Evolutionary conservation across 2,329 filamentous ascomycete genomes (phyloP), one percentile per base, ranked within the genome.

Genomic region (Cordyceps fumosorosea): DNA sequence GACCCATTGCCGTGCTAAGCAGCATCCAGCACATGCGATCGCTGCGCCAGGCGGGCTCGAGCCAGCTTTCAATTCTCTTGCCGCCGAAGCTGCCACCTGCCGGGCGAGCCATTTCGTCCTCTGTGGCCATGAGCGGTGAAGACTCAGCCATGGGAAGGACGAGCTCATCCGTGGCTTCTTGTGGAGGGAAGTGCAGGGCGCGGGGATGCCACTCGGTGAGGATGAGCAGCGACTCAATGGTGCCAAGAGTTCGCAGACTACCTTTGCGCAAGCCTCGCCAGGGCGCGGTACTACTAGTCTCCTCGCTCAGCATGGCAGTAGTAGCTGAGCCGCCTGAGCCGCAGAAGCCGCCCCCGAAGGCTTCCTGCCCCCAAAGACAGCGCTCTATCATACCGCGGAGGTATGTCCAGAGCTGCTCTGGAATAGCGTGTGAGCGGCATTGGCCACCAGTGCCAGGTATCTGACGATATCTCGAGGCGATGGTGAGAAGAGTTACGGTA

Each of bases 21-120:
- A 98, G 80, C 91, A 97, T 97, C 93, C 93, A 97, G 71, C 91
- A 96, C 90, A 97, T 96, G 60, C 92, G 89, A 70, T 97, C 93
- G 66, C 89, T 91, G 68, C 93, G 84, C 91, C 93, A 97, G 10
- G 91, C 93, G 2, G 95, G 95, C 73, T 99, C 95, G 4, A 98
- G 84, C 91, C 95, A 98, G 72, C 91, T 93, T 71, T 96, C 92
- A 66, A 97, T 95, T 32, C 92, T 82, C 72, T 90, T 88, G 11
- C 91, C 91, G 51, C 91, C 90, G 22, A 91, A 83, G n/a, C 85
- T 84, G 34, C 82, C 83, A 4, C 74, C 74, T 3, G 72, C 63
- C 3, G 69, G 70, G 22, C 68, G 71, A 7, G 65, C 67, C 24
- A 68, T 65, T n/a, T 76, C 73, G 24, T 73, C 72, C 26, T 73